Conservation (phyloP, 78 protist genomes). For the Anaeramoeba flamelloides region DNA sequence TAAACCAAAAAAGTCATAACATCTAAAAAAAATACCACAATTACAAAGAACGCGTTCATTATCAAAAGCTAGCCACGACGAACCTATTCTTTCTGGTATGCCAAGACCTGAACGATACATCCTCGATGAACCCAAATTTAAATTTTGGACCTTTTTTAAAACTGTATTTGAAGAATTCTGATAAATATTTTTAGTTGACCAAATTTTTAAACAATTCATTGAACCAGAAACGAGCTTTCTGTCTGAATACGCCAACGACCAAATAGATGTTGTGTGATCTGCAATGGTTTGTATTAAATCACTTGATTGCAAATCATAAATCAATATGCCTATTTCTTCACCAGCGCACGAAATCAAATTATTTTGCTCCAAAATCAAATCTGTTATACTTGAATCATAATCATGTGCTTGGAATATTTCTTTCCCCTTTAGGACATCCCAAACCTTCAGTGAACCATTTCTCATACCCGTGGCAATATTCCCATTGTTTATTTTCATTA, state of each 20-base stretch:
- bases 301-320: neutral
- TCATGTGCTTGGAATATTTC: too few relatives aligned
- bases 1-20: neutral
- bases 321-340: neutral
- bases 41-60: neutral
- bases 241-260: neutral
- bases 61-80: neutral
- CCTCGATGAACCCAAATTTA: neutral
- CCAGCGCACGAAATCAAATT: neutral
- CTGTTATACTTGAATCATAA: neutral
- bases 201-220: neutral
- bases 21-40: neutral
- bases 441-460: too few relatives aligned
- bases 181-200: neutral
- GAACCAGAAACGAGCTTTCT: neutral
- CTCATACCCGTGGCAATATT: too few relatives aligned
- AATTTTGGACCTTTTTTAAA: neutral
- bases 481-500: too few relatives aligned
- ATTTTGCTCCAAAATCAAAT: neutral
- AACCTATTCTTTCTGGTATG: neutral
- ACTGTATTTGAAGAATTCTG: neutral
- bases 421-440: too few relatives aligned
- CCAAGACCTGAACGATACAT: neutral
- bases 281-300: neutral
- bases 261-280: neutral